Conservation (phyloP, 2,329 filamentous ascomycete genomes). For the Paramyrothecium roridum region DNA sequence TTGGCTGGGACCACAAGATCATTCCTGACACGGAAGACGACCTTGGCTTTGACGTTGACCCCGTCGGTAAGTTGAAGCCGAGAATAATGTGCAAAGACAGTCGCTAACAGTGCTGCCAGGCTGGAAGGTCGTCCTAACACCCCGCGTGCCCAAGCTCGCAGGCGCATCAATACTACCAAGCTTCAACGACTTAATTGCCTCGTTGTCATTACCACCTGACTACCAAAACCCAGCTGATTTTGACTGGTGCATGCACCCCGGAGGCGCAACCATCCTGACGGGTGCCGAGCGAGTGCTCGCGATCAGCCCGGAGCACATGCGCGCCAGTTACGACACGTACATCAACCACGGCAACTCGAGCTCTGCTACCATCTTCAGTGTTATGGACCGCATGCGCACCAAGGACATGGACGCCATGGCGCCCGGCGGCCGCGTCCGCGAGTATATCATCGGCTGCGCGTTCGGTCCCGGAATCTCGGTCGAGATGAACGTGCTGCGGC, state of each 20-base stretch:
- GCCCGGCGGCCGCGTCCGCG: constrained; percentile 43
- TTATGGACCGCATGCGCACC: constrained; percentile 57
- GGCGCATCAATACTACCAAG: constrained; percentile 47
- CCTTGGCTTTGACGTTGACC: constrained; percentile 64
- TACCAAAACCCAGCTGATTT: constrained; percentile 53
- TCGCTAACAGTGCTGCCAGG: constrained; percentile 27
- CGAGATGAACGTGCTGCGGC: constrained; percentile 65
- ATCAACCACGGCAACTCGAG: constrained; percentile 66
- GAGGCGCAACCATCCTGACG: constrained; percentile 63
- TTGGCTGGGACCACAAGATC: constrained; percentile 63
- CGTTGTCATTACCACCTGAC: constrained; percentile 40
- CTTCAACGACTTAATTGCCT: constrained; percentile 52
- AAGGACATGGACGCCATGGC: constrained; percentile 59
- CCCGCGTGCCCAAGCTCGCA: constrained; percentile 57
- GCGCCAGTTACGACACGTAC: constrained; percentile 68
- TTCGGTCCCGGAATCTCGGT: constrained; percentile 69
- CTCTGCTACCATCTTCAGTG: constrained; percentile 66
- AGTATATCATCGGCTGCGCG: constrained; percentile 64
- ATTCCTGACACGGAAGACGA: constrained; percentile 60
- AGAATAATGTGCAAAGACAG: not conserved
- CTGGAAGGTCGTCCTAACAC: constrained; percentile 66
- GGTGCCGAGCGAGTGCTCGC: constrained; percentile 58
- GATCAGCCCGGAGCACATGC: constrained; percentile 61
- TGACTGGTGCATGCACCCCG: constrained; percentile 73
- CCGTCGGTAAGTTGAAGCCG: constrained; percentile 44